These are phyloP conservation scores for Cyamopsis tetragonoloba DNA, from an alignment of 306 rosid species.

Conservation along the genomic window DNA sequence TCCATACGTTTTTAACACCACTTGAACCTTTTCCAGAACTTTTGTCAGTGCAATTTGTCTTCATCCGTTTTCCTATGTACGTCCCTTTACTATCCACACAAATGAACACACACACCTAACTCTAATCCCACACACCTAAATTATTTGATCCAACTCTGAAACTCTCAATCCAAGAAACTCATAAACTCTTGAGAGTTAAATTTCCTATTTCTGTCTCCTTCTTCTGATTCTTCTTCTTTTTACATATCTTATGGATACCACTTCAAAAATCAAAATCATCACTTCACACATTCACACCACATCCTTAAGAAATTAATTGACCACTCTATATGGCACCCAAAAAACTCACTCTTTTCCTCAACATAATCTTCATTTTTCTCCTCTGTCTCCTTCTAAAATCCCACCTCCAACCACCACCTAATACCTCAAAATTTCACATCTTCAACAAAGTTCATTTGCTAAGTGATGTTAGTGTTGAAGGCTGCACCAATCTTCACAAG, in stretches of 20 bases:
- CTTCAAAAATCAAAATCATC: background rate
- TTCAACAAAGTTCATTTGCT: slow-evolving; percentile 20
- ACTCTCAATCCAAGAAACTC: background rate
- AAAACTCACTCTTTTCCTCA: slow-evolving; percentile 36
- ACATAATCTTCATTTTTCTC: slow-evolving; percentile 43
- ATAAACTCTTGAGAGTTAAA: slow-evolving; percentile 8
- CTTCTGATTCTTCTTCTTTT: background rate
- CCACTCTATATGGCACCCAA: slow-evolving; percentile 34
- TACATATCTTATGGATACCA: slow-evolving; percentile 6
- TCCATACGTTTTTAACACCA: background rate
- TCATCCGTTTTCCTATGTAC: slow-evolving; percentile 12
- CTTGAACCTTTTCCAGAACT: background rate
- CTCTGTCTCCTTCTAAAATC: slow-evolving; percentile 28
- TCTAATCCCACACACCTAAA: background rate
- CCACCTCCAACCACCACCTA: background rate
- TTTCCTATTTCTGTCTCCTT: slow-evolving; percentile 24
- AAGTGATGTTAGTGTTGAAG: slow-evolving; percentile 25
- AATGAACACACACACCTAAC: background rate
- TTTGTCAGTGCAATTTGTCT: background rate
- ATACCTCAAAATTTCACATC: background rate
- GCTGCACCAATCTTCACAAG: slow-evolving; percentile 42
- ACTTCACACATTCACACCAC: background rate
- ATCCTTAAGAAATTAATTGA: background rate
- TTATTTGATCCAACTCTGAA: background rate
- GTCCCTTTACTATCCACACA: slow-evolving; percentile 24